A percentile compares a stretch with the other conserved stretches of the same genome.
Evolutionary conservation across 768 basidiomycete genomes (phyloP).

Genomic region (Cystoderma amianthinum): DNA sequence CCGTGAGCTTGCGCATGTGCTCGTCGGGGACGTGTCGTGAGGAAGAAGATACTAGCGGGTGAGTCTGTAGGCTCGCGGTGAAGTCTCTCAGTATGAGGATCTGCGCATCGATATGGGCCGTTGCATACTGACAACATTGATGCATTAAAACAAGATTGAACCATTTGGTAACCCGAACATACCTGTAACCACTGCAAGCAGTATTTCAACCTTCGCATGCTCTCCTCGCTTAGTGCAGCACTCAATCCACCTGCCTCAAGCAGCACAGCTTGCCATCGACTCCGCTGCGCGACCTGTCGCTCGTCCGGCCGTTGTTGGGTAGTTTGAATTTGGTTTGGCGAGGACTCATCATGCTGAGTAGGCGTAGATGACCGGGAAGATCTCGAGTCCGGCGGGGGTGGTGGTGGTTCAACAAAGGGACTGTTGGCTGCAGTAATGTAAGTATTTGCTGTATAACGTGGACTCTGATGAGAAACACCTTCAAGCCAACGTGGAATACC

Average conservation of each 20-base stretch:
- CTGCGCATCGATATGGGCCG: constrained; percentile 80
- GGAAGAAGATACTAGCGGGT: constrained; percentile 23
- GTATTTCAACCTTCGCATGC: constrained; percentile 79
- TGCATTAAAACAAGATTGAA: not conserved
- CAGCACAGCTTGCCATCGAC: constrained; percentile 79
- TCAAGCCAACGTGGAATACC: constrained; percentile 32
- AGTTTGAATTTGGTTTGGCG: constrained; percentile 1
- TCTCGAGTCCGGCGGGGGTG: constrained; percentile 21
- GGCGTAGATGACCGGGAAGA: constrained; percentile 18
- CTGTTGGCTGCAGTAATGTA: constrained; percentile 18
- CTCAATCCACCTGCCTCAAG: constrained; percentile 84
- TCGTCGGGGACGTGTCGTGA: constrained; percentile 26
- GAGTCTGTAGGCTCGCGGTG: constrained; percentile 61
- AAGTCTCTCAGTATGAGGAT: constrained; percentile 81
- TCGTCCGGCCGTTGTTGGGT: constrained; percentile 16
- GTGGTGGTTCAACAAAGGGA: constrained; percentile 25
- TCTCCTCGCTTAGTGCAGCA: constrained; percentile 87
- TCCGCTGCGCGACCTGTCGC: constrained; percentile 61
- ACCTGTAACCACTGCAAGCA: constrained; percentile 88
- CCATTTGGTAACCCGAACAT: constrained; percentile 12
- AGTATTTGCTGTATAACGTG: too few relatives aligned
- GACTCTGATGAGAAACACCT: constrained; percentile 15
- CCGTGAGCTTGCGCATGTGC: constrained; percentile 62
- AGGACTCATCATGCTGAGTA: constrained; percentile 9
- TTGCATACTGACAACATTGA: constrained; percentile 59